phyloP scores from a whole-genome alignment of 192 early-diverging fungal genomes.

The Gigaspora rosea region DNA sequence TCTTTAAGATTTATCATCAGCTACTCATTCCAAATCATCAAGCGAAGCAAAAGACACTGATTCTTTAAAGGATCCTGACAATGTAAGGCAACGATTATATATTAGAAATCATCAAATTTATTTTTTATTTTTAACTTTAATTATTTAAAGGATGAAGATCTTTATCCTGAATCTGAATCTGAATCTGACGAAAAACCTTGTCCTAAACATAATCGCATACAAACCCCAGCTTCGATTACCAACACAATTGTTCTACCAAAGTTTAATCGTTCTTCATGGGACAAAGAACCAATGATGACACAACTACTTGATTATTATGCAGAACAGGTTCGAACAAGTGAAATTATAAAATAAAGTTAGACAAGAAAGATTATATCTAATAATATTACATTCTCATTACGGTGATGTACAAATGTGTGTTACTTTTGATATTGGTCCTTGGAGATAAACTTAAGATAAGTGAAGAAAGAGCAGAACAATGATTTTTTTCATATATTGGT shows the following conservation, averaged over 20 bases:
- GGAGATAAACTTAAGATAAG: conserved; percentile 44
- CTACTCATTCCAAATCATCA: not conserved
- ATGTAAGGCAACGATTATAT: too few relatives aligned
- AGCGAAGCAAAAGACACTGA: not conserved
- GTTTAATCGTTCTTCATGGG: conserved; percentile 41
- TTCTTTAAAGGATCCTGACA: not conserved
- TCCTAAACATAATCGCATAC: not conserved
- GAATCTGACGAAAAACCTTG: conserved; percentile 1
- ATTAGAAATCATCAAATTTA: too few relatives aligned
- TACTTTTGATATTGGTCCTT: conserved; percentile 63
- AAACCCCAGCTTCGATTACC: conserved; percentile 25
- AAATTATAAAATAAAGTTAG: conserved; percentile 9
- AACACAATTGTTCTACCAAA: conserved; percentile 43
- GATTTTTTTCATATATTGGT: conserved; percentile 75
- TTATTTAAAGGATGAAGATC: too few relatives aligned
- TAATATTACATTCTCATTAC: conserved; percentile 25
- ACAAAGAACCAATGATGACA: conserved; percentile 50
- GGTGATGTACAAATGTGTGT: conserved; percentile 84
- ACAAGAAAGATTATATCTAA: not conserved
- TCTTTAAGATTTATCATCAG: not conserved
- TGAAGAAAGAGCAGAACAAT: conserved; percentile 58
- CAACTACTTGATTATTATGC: conserved; percentile 72
- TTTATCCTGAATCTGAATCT: not conserved
- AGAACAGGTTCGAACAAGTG: conserved; percentile 55
- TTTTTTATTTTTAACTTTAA: too few relatives aligned